Evolutionary conservation across 768 basidiomycete genomes (phyloP).

Genomic region (Phlegmacium glaucopus): DNA sequence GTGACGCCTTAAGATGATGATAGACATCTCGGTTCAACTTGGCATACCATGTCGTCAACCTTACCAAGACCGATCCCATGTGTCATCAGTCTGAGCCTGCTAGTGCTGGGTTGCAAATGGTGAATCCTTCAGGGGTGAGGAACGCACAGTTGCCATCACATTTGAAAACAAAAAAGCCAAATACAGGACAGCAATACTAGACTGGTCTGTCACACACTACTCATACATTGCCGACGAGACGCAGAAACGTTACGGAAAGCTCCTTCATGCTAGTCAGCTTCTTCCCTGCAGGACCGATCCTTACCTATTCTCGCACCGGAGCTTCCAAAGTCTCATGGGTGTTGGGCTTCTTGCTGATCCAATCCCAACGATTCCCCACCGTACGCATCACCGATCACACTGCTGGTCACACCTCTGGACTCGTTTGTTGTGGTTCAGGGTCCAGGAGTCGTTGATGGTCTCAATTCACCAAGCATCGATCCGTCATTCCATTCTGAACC

Average conservation of each 20-base stretch:
- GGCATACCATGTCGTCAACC: conserved; percentile 30
- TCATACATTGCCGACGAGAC: conserved; percentile 27
- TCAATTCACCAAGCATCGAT: too few relatives aligned
- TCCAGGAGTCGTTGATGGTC: too few relatives aligned
- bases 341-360: too few relatives aligned
- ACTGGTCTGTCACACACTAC: conserved; percentile 12
- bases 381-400: background rate
- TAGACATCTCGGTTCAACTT: conserved; percentile 18
- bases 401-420: too few relatives aligned
- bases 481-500: too few relatives aligned
- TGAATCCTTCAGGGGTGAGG: too few relatives aligned
- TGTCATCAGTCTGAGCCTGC: conserved; percentile 10
- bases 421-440: too few relatives aligned
- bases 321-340: too few relatives aligned
- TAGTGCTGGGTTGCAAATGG: conserved; percentile 28
- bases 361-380: conserved; percentile 22
- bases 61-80: conserved; percentile 25
- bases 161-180: conserved; percentile 22
- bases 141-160: too few relatives aligned
- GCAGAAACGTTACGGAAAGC: conserved; percentile 31
- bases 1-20: conserved; percentile 9
- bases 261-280: conserved; percentile 24
- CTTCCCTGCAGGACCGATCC: conserved; percentile 21
- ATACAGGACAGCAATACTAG: conserved; percentile 22
- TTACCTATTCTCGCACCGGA: too few relatives aligned